A percentile compares a stretch with the other conserved stretches of the same genome.
Evolutionary conservation across 1,284 basidiomycete genomes (phyloP).

Genomic region (Tylopilus orsonianus): DNA sequence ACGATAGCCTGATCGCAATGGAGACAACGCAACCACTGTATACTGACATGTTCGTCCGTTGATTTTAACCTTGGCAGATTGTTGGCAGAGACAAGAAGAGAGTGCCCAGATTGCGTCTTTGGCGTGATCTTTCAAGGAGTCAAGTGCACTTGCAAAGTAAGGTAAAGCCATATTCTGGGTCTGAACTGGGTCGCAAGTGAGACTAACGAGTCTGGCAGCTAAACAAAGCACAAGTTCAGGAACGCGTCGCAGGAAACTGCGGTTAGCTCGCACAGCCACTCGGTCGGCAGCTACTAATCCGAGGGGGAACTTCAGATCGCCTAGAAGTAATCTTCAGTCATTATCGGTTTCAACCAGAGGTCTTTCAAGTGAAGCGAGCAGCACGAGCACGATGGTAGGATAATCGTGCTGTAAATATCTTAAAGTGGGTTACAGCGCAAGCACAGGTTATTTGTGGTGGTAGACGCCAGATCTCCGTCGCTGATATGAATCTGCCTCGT

Average conservation of each 20-base stretch:
- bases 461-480: too few relatives aligned
- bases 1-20: conserved; percentile 1
- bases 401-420: too few relatives aligned
- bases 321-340: too few relatives aligned
- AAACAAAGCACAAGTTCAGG: too few relatives aligned
- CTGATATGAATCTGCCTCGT: conserved; percentile 32
- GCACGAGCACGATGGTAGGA: too few relatives aligned
- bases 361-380: too few relatives aligned
- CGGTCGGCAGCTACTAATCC: too few relatives aligned
- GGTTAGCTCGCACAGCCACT: conserved; percentile 17
- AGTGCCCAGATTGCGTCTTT: conserved; percentile 80
- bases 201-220: background rate
- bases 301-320: too few relatives aligned
- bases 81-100: conserved; percentile 77
- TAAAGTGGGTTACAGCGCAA: too few relatives aligned
- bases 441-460: too few relatives aligned
- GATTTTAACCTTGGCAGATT: conserved; percentile 85
- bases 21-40: conserved; percentile 1
- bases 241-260: background rate
- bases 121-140: conserved; percentile 68
- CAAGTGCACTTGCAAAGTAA: conserved; percentile 45
- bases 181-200: background rate
- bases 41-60: conserved; percentile 86
- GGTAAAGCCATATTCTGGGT: conserved; percentile 26
- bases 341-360: too few relatives aligned